phyloP scores from a whole-genome alignment of 805 yeast genomes.

The Sugiyamaella boreocaroliniensis region DNA sequence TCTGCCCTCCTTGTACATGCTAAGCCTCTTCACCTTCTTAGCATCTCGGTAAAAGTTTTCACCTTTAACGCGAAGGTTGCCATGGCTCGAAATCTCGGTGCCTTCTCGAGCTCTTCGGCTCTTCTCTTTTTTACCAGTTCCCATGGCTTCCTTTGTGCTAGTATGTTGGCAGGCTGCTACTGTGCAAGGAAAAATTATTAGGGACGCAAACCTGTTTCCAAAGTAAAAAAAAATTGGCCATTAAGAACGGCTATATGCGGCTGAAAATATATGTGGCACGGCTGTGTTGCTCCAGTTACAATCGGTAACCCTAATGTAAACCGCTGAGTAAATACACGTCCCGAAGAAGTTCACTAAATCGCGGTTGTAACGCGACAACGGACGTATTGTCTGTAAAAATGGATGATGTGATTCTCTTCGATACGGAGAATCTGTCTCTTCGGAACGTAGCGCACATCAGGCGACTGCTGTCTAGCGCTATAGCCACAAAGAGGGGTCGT shows the following conservation, averaged over 20 bases:
- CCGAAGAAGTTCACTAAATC: too few species aligned
- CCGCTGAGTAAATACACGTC: not conserved
- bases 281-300: not conserved
- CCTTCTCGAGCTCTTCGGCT: slow-evolving; percentile 78
- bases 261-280: not conserved
- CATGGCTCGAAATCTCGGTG: slow-evolving; percentile 63
- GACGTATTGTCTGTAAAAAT: not conserved
- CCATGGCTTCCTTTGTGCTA: slow-evolving; percentile 46
- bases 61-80: slow-evolving; percentile 89
- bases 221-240: not conserved
- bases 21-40: slow-evolving; percentile 79
- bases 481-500: not conserved
- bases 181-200: too few species aligned
- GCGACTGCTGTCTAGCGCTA: not conserved
- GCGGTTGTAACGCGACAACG: too few species aligned
- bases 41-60: slow-evolving; percentile 93
- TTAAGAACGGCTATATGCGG: not conserved
- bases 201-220: not conserved
- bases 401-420: not conserved
- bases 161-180: not conserved
- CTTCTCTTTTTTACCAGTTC: slow-evolving; percentile 88
- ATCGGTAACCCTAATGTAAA: not conserved
- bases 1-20: slow-evolving; percentile 89
- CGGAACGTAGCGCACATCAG: not conserved
- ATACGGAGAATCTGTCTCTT: not conserved